Conservation (phyloP, 2,329 filamentous ascomycete genomes). For the Diatrype stigma region DNA sequence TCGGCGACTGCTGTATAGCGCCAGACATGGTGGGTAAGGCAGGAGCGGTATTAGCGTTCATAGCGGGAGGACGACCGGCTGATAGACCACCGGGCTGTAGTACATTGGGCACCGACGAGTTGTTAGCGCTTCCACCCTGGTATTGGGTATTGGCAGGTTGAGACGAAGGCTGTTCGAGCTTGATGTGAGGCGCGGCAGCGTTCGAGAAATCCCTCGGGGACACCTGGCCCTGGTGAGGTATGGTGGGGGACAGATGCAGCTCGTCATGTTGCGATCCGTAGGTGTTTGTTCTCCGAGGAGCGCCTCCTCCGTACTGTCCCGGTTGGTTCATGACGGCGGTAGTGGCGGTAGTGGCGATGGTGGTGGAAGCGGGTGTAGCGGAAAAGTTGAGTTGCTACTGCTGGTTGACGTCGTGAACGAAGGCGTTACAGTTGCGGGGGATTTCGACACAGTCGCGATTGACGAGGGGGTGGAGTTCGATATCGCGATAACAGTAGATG, state of each 20-base stretch:
- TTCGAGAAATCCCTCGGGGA: constrained; percentile 45
- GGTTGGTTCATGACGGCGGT: constrained; percentile 33
- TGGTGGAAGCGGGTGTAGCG: too few species aligned
- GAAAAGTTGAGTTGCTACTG: too few species aligned
- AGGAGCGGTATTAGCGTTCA: constrained; percentile 42
- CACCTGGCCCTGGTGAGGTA: constrained; percentile 38
- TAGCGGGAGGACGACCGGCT: constrained; percentile 29
- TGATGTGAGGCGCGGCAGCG: constrained; percentile 43
- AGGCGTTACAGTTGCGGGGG: too few species aligned
- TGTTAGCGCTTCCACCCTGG: constrained; percentile 27
- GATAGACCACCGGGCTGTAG: constrained; percentile 52
- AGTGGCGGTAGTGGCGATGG: constrained; percentile 10
- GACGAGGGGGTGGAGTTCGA: too few species aligned
- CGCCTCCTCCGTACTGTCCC: constrained; percentile 28
- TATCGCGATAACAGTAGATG: too few species aligned
- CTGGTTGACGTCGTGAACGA: too few species aligned
- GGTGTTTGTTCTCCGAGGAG: constrained; percentile 34
- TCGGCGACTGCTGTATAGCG: constrained; percentile 34
- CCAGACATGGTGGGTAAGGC: constrained; percentile 43
- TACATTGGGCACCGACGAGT: constrained; percentile 51
- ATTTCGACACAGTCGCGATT: too few species aligned
- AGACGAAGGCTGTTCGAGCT: constrained; percentile 40
- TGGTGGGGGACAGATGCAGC: constrained; percentile 48
- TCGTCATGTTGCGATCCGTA: constrained; percentile 45
- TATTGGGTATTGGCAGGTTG: constrained; percentile 35